Evolutionary conservation across 2,329 filamentous ascomycete genomes (phyloP).

Genomic region (Diaporthe ampelina): DNA sequence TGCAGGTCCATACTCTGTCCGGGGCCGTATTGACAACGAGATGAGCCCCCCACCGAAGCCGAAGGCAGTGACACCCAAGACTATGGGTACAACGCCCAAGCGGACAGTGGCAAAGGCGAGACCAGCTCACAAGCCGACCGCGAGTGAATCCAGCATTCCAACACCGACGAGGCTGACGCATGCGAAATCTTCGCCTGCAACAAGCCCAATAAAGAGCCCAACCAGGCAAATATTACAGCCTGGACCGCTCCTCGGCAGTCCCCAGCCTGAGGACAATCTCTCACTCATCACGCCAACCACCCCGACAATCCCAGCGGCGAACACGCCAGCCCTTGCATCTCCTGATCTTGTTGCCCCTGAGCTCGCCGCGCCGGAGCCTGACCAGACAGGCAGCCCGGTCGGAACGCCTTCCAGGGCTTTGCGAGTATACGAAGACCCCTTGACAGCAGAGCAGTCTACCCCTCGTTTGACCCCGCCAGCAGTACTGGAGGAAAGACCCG

Average conservation of each 20-base stretch:
- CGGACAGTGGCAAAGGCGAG: conserved; percentile 60
- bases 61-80: conserved; percentile 64
- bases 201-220: conserved; percentile 51
- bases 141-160: conserved; percentile 64
- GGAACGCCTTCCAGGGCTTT: conserved; percentile 56
- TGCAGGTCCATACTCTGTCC: conserved; percentile 75
- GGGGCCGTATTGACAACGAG: conserved; percentile 49
- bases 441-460: conserved; percentile 60
- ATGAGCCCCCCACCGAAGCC: conserved; percentile 50
- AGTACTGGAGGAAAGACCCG: conserved; percentile 71
- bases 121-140: conserved; percentile 62
- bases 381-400: conserved; percentile 31
- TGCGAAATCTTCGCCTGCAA: conserved; percentile 55
- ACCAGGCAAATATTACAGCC: conserved; percentile 47
- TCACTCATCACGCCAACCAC: conserved; percentile 66
- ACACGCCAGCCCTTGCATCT: conserved; percentile 27
- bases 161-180: conserved; percentile 58
- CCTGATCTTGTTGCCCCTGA: conserved; percentile 40
- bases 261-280: conserved; percentile 66
- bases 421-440: conserved; percentile 75
- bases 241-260: conserved; percentile 52
- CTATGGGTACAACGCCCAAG: conserved; percentile 67
- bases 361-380: conserved; percentile 9
- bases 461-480: conserved; percentile 56
- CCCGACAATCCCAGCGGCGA: conserved; percentile 45